Conservation (phyloP, 2,329 filamentous ascomycete genomes). For the Monosporascus sp. region DNA sequence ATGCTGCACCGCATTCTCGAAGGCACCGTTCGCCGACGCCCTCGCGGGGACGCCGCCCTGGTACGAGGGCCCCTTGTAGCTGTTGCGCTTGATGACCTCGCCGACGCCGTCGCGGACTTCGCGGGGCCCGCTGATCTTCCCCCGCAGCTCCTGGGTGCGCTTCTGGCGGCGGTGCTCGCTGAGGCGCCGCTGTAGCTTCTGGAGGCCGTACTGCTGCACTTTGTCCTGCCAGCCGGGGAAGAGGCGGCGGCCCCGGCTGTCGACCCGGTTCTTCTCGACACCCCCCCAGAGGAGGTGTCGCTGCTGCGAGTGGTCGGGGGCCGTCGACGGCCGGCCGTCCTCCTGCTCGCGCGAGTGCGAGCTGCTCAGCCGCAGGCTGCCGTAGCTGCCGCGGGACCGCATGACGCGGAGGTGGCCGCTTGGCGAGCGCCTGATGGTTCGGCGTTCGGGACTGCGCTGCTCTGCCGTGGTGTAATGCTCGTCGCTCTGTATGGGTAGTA, state of each 20-base stretch:
- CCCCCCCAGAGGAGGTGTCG: conserved; percentile 17
- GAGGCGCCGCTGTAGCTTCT: conserved; percentile 48
- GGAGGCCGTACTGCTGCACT: conserved; percentile 44
- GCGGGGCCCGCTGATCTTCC: conserved; percentile 55
- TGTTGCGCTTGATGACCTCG: conserved; percentile 47
- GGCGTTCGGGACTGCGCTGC: conserved; percentile 41
- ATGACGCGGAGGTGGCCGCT: conserved; percentile 59
- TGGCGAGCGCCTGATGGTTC: conserved; percentile 53
- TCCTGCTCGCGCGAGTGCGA: conserved; percentile 16
- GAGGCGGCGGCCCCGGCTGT: conserved; percentile 25
- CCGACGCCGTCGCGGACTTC: conserved; percentile 56
- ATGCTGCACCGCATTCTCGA: not conserved
- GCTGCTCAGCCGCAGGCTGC: conserved; percentile 17
- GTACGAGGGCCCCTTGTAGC: conserved; percentile 31
- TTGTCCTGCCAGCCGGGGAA: conserved; percentile 39
- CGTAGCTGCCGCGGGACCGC: conserved; percentile 42
- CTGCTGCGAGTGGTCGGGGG: conserved; percentile 22
- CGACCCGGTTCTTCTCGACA: conserved; percentile 23
- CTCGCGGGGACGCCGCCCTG: conserved; percentile 8
- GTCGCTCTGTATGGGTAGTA: conserved; percentile 47
- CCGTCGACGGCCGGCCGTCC: conserved; percentile 31
- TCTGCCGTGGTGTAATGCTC: conserved; percentile 30
- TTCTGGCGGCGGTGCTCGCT: conserved; percentile 57
- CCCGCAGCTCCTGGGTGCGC: conserved; percentile 51
- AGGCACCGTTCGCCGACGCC: not conserved